phyloP scores from a whole-genome alignment of 2,329 filamentous ascomycete species.

The Microsporum audouinii region DNA sequence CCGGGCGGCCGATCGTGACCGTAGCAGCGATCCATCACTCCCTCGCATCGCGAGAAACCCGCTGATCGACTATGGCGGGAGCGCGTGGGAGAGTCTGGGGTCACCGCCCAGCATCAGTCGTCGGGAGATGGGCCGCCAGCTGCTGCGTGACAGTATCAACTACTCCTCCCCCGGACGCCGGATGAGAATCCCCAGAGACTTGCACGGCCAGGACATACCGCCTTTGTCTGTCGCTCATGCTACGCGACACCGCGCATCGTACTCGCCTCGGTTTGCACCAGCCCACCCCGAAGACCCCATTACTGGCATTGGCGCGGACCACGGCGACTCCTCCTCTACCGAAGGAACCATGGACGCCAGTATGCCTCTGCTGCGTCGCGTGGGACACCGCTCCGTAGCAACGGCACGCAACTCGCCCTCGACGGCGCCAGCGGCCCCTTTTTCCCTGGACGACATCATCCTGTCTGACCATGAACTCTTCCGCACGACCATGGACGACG shows the following conservation, averaged over 20 bases:
- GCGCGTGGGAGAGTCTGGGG: conserved; percentile 5
- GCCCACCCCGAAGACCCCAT: conserved; percentile 20
- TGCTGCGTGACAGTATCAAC: conserved; percentile 26
- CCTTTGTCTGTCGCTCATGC: conserved; percentile 14
- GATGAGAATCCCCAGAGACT: conserved; percentile 29
- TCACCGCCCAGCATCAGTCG: conserved; percentile 18
- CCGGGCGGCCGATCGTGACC: not conserved
- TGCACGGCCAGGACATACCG: conserved; percentile 24
- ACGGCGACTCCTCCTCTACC: not conserved
- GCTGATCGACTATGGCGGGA: not conserved
- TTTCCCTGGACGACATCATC: not conserved
- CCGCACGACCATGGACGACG: conserved; percentile 51
- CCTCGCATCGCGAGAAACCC: not conserved
- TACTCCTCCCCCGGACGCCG: conserved; percentile 25
- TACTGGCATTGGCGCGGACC: not conserved
- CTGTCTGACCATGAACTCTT: conserved; percentile 58
- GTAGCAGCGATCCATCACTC: not conserved
- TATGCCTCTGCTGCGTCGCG: conserved; percentile 24
- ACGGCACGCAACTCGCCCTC: conserved; percentile 16
- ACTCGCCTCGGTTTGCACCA: conserved; percentile 37
- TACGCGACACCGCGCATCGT: conserved; percentile 20
- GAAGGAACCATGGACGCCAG: conserved; percentile 12
- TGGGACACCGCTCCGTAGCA: conserved; percentile 25
- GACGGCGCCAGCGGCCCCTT: not conserved
- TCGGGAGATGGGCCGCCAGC: conserved; percentile 26